Conservation (phyloP, 2,329 filamentous ascomycete species). For the Chaetomiaceae sp. region DNA sequence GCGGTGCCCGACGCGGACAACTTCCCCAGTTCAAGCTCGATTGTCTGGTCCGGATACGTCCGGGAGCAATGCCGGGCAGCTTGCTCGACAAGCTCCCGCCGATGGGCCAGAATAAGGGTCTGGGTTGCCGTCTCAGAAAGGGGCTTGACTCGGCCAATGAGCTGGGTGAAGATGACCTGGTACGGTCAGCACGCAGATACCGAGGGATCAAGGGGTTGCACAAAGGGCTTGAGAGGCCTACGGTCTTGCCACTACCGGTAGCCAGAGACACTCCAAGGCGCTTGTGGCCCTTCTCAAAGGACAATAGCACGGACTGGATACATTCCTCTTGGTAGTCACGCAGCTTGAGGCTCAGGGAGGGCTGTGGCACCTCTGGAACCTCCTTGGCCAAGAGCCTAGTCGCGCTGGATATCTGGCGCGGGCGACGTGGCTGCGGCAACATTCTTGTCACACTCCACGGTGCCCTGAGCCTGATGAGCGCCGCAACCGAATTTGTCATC, state of each 20-base stretch:
- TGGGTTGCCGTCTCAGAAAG: constrained; percentile 55
- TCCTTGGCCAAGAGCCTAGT: background rate
- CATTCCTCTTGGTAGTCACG: constrained; percentile 89
- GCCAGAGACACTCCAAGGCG: constrained; percentile 79
- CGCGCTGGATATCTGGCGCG: constrained; percentile 6
- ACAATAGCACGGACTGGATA: constrained; percentile 70
- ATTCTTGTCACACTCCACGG: background rate
- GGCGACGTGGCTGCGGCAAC: background rate
- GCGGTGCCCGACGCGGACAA: constrained; percentile 69
- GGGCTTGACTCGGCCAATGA: constrained; percentile 70
- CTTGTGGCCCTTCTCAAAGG: constrained; percentile 65
- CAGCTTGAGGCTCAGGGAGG: constrained; percentile 9
- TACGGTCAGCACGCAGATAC: background rate
- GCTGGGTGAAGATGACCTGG: constrained; percentile 82
- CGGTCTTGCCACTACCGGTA: constrained; percentile 85
- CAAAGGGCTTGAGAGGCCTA: constrained; percentile 34
- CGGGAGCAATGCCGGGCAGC: constrained; percentile 76
- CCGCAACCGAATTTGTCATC: constrained; percentile 5
- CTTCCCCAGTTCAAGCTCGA: constrained; percentile 90
- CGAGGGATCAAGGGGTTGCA: background rate
- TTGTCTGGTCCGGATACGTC: constrained; percentile 70
- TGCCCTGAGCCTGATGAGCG: background rate
- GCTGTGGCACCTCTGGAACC: background rate
- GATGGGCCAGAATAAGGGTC: constrained; percentile 86
- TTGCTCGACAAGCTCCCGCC: constrained; percentile 90